Evolutionary conservation across 116 monocot species (phyloP).

Genomic region (Papilionanthe hybrid): DNA sequence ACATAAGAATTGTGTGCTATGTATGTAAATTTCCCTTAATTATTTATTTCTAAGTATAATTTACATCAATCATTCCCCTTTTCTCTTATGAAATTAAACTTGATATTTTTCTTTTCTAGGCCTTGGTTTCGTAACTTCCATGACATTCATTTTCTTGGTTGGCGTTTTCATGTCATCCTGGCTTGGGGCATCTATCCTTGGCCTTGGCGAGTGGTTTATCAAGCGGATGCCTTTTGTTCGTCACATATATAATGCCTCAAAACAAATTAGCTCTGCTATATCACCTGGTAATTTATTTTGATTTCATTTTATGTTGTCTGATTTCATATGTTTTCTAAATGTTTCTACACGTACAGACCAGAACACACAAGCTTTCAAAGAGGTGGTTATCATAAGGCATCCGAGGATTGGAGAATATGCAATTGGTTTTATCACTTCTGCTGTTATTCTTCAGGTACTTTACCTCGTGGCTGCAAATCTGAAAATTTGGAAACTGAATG

Average conservation of each 20-base stretch:
- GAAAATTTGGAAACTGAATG: neutral
- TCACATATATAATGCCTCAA: slow-evolving; percentile 86
- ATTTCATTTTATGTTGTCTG: neutral
- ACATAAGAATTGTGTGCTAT: no score
- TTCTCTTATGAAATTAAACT: neutral
- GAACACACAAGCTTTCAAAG: slow-evolving; percentile 78
- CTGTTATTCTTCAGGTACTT: slow-evolving; percentile 68
- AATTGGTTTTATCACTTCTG: slow-evolving; percentile 80
- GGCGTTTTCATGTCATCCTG: slow-evolving; percentile 92
- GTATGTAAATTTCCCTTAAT: neutral
- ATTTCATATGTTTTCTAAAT: neutral
- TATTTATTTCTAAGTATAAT: neutral
- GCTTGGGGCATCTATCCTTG: slow-evolving; percentile 75
- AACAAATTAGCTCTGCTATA: slow-evolving; percentile 83
- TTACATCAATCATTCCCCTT: neutral
- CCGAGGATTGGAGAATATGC: slow-evolving; percentile 90
- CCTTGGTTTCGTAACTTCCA: slow-evolving; percentile 77
- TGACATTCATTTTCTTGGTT: slow-evolving; percentile 77
- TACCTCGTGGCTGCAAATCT: neutral
- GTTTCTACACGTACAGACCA: slow-evolving; percentile 42
- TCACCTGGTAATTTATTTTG: slow-evolving; percentile 53
- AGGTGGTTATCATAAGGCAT: slow-evolving; percentile 86
- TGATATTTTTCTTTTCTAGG: slow-evolving; percentile 31
- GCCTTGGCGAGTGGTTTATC: slow-evolving; percentile 87
- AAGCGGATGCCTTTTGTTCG: slow-evolving; percentile 85